Evolutionary conservation across 495 filamentous ascomycete genomes (phyloP).

Genomic region (Neurospora tetraspora): DNA sequence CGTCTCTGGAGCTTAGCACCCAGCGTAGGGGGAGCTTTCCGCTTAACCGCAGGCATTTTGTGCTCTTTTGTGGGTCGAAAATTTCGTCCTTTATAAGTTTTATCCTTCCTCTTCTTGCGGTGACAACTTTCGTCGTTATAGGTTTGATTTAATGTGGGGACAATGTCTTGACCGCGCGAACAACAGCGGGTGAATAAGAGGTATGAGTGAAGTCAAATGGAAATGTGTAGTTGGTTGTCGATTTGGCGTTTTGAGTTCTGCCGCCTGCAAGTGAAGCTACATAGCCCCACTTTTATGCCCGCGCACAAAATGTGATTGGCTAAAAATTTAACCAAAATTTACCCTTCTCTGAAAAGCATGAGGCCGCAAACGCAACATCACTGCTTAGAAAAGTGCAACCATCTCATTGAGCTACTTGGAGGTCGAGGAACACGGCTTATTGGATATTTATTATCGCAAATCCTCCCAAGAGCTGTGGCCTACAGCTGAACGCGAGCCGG

Average conservation of each 20-base stretch:
- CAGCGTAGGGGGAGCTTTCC: conserved; percentile 16
- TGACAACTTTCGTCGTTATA: not conserved
- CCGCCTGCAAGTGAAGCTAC: not conserved
- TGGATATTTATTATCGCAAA: not conserved
- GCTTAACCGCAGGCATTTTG: conserved; percentile 21
- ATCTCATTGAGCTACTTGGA: not conserved
- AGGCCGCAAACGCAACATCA: not conserved
- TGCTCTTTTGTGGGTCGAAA: not conserved
- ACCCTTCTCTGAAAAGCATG: not conserved
- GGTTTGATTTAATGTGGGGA: not conserved
- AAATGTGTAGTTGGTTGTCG: not conserved
- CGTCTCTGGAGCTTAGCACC: conserved; percentile 42
- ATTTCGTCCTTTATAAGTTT: not conserved
- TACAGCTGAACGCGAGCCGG: not conserved
- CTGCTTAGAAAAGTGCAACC: not conserved
- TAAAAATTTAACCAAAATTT: not conserved
- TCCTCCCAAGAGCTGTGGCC: not conserved
- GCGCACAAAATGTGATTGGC: not conserved
- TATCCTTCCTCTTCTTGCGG: not conserved
- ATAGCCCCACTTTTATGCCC: not conserved
- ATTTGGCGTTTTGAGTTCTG: not conserved
- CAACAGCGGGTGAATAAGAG: not conserved
- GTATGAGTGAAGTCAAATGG: not conserved
- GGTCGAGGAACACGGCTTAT: not conserved
- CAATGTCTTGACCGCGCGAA: not conserved